Evolutionary conservation across 306 rosid species (phyloP).

Genomic region (Corylus heterophylla): DNA sequence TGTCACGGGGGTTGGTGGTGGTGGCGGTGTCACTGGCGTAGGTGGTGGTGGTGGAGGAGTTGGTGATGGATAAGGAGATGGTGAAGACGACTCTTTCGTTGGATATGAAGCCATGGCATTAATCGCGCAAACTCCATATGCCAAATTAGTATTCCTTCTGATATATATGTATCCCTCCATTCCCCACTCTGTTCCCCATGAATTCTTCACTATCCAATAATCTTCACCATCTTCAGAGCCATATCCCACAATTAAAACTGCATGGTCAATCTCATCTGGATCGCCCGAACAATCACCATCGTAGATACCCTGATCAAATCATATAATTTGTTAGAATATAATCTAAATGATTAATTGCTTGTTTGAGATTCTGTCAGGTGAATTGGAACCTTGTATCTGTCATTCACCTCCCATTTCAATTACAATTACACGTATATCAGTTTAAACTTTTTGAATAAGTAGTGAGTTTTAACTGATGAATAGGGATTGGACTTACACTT

Average conservation of each 20-base stretch:
- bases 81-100: slow-evolving; percentile 60
- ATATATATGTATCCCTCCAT: slow-evolving; percentile 60
- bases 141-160: slow-evolving; percentile 55
- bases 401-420: too few relatives aligned
- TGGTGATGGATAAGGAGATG: slow-evolving; percentile 56
- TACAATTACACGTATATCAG: too few relatives aligned
- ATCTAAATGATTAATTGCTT: too few relatives aligned
- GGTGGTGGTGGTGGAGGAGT: slow-evolving; percentile 51
- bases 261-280: slow-evolving; percentile 76
- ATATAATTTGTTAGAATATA: background rate
- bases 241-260: slow-evolving; percentile 67
- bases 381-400: too few relatives aligned
- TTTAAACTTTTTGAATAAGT: too few relatives aligned
- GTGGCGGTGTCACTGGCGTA: slow-evolving; percentile 13
- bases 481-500: slow-evolving; percentile 49
- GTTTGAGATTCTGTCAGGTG: too few relatives aligned
- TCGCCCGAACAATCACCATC: slow-evolving; percentile 75
- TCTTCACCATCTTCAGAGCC: slow-evolving; percentile 67
- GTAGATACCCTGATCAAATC: slow-evolving; percentile 63
- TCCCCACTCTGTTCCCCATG: slow-evolving; percentile 89
- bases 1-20: slow-evolving; percentile 23
- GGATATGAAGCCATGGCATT: slow-evolving; percentile 78
- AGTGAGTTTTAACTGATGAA: background rate
- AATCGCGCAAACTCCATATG: slow-evolving; percentile 73
- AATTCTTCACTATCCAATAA: slow-evolving; percentile 85